Percentiles rank a stretch among this genome's conserved stretches.
These are phyloP conservation scores for Coemansia sp. DNA, from an alignment of 192 early-diverging fungal genomes.

Conservation along the genomic window DNA sequence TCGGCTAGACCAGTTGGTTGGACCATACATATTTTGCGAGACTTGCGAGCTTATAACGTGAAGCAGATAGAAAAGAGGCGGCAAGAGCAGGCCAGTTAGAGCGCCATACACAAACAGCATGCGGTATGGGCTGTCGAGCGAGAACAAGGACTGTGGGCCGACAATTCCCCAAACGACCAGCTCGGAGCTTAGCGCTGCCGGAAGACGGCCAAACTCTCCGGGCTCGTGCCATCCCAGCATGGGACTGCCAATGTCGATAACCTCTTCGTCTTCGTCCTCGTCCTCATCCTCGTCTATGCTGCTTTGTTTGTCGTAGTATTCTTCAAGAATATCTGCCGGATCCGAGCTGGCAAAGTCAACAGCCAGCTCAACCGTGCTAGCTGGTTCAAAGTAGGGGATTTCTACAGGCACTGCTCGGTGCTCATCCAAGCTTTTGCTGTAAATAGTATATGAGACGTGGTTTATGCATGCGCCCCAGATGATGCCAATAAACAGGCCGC, in stretches of 20 bases:
- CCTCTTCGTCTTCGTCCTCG: slow-evolving; percentile 1
- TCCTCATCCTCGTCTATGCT: background rate
- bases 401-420: slow-evolving; percentile 6
- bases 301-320: slow-evolving; percentile 4
- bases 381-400: background rate
- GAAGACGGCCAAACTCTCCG: slow-evolving; percentile 42
- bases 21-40: background rate
- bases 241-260: background rate
- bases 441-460: slow-evolving; percentile 27
- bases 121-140: slow-evolving; percentile 34
- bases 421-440: slow-evolving; percentile 15
- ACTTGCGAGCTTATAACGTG: slow-evolving; percentile 6
- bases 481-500: slow-evolving; percentile 40
- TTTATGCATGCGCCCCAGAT: slow-evolving; percentile 48
- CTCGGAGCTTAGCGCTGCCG: slow-evolving; percentile 48
- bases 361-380: background rate
- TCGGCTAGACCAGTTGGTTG: background rate
- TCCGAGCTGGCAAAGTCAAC: slow-evolving; percentile 11
- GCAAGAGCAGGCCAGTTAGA: slow-evolving; percentile 22
- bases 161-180: slow-evolving; percentile 51
- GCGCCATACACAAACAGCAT: slow-evolving; percentile 43
- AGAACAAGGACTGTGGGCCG: slow-evolving; percentile 38
- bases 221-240: slow-evolving; percentile 45
- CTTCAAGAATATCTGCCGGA: slow-evolving; percentile 6
- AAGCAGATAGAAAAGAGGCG: slow-evolving; percentile 11